Conservation (phyloP, 2,329 filamentous ascomycete species). For the Ophiostoma sp. region DNA sequence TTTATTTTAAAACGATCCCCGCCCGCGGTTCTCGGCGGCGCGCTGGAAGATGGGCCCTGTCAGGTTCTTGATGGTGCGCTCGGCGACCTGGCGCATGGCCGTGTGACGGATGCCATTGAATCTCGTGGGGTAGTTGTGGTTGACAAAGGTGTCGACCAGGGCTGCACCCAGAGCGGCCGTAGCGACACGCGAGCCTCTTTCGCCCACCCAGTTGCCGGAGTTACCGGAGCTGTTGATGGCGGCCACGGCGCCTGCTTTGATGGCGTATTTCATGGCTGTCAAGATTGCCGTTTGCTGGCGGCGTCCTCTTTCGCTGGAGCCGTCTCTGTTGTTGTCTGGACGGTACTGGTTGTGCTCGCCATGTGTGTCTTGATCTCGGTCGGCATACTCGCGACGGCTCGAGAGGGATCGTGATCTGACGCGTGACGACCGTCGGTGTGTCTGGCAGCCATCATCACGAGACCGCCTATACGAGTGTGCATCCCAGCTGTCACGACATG, state of each 20-base stretch:
- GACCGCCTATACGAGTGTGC: not conserved
- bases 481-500: not conserved
- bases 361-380: not conserved
- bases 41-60: constrained; percentile 27
- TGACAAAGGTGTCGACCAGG: constrained; percentile 31
- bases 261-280: constrained; percentile 25
- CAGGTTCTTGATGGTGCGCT: constrained; percentile 29
- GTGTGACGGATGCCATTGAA: constrained; percentile 30
- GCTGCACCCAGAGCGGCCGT: constrained; percentile 31
- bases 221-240: constrained; percentile 27
- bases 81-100: constrained; percentile 30
- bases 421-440: not conserved
- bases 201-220: constrained; percentile 29
- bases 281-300: not conserved
- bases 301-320: not conserved
- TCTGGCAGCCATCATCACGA: not conserved
- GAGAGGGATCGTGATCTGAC: not conserved
- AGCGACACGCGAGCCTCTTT: constrained; percentile 30
- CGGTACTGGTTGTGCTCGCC: not conserved
- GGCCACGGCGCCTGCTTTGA: constrained; percentile 30
- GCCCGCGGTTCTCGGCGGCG: not conserved
- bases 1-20: not conserved
- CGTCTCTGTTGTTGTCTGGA: not conserved
- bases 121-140: constrained; percentile 26
- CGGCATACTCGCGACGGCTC: not conserved